Conservation (phyloP, 257 asterid genomes). For the Nicotiana noctiflora region DNA sequence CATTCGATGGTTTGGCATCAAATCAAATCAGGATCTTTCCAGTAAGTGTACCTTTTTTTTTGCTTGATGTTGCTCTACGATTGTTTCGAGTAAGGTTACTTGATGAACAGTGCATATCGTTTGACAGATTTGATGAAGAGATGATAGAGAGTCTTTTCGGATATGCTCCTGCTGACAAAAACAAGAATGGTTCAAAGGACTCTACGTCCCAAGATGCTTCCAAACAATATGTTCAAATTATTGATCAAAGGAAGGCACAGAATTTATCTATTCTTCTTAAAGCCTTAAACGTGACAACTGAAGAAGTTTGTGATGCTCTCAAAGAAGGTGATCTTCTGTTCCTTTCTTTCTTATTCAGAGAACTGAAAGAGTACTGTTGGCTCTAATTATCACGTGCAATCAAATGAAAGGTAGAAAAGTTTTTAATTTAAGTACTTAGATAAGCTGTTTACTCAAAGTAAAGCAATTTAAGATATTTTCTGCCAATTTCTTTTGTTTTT, state of each 20-base stretch:
- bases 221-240: conserved; percentile 48
- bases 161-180: conserved; percentile 53
- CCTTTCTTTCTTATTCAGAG: neutral
- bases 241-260: conserved; percentile 82
- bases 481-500: neutral
- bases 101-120: conserved; percentile 10
- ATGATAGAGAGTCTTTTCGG: conserved; percentile 87
- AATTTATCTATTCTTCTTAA: conserved; percentile 77
- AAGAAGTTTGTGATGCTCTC: conserved; percentile 88
- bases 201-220: conserved; percentile 38
- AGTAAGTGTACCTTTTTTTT: conserved; percentile 45
- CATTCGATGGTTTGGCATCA: conserved; percentile 97
- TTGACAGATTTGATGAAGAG: conserved; percentile 79
- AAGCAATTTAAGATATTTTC: neutral
- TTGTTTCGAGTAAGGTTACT: conserved; percentile 9
- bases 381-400: neutral
- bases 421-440: neutral
- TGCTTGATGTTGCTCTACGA: neutral
- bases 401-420: neutral
- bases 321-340: conserved; percentile 53
- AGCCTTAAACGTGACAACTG: conserved; percentile 77
- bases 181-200: conserved; percentile 37
- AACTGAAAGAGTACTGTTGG: neutral
- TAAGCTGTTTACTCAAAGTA: neutral
- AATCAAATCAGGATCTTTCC: conserved; percentile 90